phyloP scores from a whole-genome alignment of 2,329 filamentous ascomycete genomes.

The Fusarium transvaalense region DNA sequence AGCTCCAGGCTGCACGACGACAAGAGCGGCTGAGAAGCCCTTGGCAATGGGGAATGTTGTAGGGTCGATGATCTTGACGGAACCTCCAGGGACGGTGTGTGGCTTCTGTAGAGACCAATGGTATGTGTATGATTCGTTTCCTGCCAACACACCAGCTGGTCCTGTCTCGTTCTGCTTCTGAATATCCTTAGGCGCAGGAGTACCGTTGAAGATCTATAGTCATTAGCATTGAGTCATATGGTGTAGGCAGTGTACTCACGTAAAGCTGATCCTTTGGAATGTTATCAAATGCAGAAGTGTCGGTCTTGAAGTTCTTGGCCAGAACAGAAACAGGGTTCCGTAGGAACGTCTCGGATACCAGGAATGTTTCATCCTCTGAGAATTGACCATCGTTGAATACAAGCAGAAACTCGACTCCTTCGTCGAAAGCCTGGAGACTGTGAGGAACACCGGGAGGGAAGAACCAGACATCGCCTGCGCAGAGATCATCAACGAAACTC shows the following conservation, averaged over 20 bases:
- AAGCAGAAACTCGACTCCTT: slow-evolving; percentile 14
- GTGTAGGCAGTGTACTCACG: background rate
- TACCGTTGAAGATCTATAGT: slow-evolving; percentile 17
- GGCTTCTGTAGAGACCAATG: slow-evolving; percentile 26
- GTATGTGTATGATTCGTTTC: slow-evolving; percentile 21
- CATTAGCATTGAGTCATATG: fast-evolving
- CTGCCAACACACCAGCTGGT: background rate
- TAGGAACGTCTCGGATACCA: slow-evolving; percentile 19
- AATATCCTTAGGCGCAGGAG: slow-evolving; percentile 13
- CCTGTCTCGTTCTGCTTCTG: slow-evolving; percentile 15
- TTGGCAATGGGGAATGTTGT: slow-evolving; percentile 16
- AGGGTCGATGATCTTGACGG: slow-evolving; percentile 16
- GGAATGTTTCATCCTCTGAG: slow-evolving; percentile 23
- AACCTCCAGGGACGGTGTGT: slow-evolving; percentile 19
- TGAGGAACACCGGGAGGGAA: slow-evolving; percentile 22
- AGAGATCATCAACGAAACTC: slow-evolving; percentile 19
- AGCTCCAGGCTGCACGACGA: slow-evolving; percentile 12
- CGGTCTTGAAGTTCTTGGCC: slow-evolving; percentile 25
- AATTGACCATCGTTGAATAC: slow-evolving; percentile 20
- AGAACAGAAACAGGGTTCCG: slow-evolving; percentile 21
- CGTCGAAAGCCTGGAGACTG: slow-evolving; percentile 13
- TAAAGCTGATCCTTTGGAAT: slow-evolving; percentile 22
- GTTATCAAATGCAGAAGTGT: slow-evolving; percentile 20
- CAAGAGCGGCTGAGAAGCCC: slow-evolving; percentile 12
- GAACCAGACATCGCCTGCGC: slow-evolving; percentile 19